phyloP scores from a whole-genome alignment of 768 basidiomycete species.

The Tylopilus subfusipes region DNA sequence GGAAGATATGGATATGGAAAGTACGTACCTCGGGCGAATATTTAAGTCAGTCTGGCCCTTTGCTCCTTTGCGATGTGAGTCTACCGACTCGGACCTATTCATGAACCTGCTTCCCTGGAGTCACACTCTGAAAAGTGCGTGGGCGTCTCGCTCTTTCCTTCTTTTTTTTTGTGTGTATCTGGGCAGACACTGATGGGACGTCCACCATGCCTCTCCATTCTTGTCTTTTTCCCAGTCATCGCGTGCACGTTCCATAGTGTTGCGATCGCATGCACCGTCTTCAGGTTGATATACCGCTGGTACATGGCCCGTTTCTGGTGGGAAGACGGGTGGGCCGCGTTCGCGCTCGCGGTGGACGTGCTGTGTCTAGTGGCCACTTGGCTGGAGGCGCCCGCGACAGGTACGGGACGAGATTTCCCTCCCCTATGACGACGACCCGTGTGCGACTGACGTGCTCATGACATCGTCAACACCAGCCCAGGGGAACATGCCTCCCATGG shows the following conservation, averaged over 20 bases:
- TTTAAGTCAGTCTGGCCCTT: neutral
- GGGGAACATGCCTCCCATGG: neutral
- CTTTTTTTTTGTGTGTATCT: no score
- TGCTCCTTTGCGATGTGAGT: neutral
- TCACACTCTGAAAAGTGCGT: constrained; percentile 14
- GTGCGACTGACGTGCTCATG: no score
- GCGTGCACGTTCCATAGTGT: constrained; percentile 14
- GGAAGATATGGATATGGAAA: neutral
- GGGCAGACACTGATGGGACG: neutral
- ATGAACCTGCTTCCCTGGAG: constrained; percentile 9
- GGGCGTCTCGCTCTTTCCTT: neutral
- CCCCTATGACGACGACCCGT: no score
- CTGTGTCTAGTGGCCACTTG: constrained; percentile 7
- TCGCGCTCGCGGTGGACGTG: constrained; percentile 21
- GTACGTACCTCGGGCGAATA: neutral
- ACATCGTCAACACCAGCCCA: neutral
- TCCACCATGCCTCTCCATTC: neutral
- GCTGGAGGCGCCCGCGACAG: neutral
- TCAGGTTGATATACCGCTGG: constrained; percentile 23
- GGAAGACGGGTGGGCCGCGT: constrained; percentile 28
- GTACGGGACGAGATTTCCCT: neutral
- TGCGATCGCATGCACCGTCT: constrained; percentile 24
- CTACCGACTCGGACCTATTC: neutral
- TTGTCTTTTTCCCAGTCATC: constrained; percentile 11
- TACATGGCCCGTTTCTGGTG: constrained; percentile 25